phyloP scores from a whole-genome alignment of 1,284 basidiomycete species.

The Moesziomyces sp. region DNA sequence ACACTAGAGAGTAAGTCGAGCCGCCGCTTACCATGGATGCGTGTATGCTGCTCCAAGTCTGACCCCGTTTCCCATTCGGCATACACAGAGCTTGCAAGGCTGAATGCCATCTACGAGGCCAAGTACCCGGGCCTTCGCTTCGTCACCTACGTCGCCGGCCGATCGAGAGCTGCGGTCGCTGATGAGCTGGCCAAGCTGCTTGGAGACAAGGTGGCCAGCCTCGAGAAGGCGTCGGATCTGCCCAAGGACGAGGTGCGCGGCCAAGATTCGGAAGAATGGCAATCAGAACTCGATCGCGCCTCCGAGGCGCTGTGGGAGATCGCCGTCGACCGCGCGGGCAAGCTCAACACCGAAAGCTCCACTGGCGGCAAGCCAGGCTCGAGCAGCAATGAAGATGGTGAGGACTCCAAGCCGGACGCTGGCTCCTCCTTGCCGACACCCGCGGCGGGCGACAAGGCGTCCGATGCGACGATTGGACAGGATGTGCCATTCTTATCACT shows the following conservation, averaged over 20 bases:
- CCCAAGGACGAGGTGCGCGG: conserved; percentile 24
- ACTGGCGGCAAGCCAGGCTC: background rate
- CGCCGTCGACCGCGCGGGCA: conserved; percentile 58
- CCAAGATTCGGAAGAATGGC: conserved; percentile 45
- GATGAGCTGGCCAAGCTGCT: conserved; percentile 54
- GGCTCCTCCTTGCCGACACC: conserved; percentile 6
- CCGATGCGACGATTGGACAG: conserved; percentile 39
- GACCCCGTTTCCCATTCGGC: background rate
- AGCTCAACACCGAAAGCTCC: conserved; percentile 30
- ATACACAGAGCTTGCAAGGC: conserved; percentile 37
- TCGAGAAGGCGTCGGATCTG: conserved; percentile 32
- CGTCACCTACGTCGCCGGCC: conserved; percentile 63
- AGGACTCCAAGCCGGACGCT: conserved; percentile 16
- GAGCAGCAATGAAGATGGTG: conserved; percentile 27
- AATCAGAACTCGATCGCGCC: conserved; percentile 56
- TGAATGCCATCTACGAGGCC: conserved; percentile 62
- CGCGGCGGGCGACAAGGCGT: conserved; percentile 9
- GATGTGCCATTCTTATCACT: conserved; percentile 64
- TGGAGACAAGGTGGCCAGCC: conserved; percentile 27
- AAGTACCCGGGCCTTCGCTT: conserved; percentile 62
- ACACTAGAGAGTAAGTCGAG: conserved; percentile 45
- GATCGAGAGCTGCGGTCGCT: conserved; percentile 71
- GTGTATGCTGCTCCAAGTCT: background rate
- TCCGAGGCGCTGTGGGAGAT: conserved; percentile 64
- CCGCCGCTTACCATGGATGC: background rate